Evolutionary conservation across 2,329 filamentous ascomycete genomes (phyloP), one percentile per base, ranked within the genome.

Genomic region (Colletotrichum chlorophyti): DNA sequence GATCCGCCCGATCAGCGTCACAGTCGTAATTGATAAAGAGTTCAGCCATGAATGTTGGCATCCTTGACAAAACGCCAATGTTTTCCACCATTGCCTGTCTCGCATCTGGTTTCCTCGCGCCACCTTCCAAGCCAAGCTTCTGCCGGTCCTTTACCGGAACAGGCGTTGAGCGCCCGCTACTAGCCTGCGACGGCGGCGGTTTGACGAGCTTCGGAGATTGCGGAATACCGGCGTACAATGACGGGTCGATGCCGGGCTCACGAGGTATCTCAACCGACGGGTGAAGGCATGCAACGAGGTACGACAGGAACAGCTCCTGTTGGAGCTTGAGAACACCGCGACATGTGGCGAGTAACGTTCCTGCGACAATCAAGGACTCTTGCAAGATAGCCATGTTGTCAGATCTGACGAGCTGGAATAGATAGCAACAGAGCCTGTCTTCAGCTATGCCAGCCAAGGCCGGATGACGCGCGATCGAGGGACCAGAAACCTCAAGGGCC

Each of bases 21-120:
- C 94, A 99, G 73, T 99, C 95, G 70, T 98, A 99, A 73, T 99
- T 99, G 74, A 98, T 87, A 70, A 97, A 99, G 7, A 99, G 82
- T 72, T 99, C 96, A 10, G 90, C 87, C 86, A 98, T 93, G 70
- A 96, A 99, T 37, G 88, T 93, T 1, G 95, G 93, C 80, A 99
- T 97, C 37, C 96, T 85, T 32, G 93, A 91, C 59, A 99, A 79
- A 52, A 94, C 93, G 31, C 94, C 93, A 40, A 99, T 89, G 66
- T 91, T 96, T 76, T 99, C 95, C 5, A 99, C 92, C 95, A 99
- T 99, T 27, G 95, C 93, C 78, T 99, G 95, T 65, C 95, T 85
- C 26, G 95, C 93, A 74, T 99, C 96, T 4, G 95, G 95, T 71
- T 96, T 97, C 62, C 95, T 85, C 31, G 91, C 86, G 8, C 94